Evolutionary conservation across 2,329 filamentous ascomycete genomes (phyloP).

Genomic region (Phaeomoniella chlamydospora): DNA sequence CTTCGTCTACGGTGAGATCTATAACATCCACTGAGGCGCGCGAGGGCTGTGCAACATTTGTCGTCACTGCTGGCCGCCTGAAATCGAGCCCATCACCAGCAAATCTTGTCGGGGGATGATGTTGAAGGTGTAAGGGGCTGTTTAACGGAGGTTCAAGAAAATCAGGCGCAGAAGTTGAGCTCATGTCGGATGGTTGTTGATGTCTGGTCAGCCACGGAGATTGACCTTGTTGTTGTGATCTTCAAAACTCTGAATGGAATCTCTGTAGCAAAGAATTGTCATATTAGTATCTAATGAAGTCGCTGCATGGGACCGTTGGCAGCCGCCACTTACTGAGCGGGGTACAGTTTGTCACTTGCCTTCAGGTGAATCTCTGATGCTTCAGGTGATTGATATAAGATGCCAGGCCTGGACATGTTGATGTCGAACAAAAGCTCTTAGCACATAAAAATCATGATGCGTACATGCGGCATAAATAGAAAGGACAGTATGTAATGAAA

Average conservation of each 20-base stretch:
- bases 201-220: background rate
- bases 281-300: too few species aligned
- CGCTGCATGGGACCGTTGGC: too few species aligned
- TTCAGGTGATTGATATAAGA: background rate
- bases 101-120: conserved; percentile 9
- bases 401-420: background rate
- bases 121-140: background rate
- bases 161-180: background rate
- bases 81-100: conserved; percentile 26
- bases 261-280: too few species aligned
- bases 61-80: conserved; percentile 33
- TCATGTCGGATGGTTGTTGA: background rate
- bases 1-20: conserved; percentile 19
- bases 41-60: conserved; percentile 10
- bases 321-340: too few species aligned
- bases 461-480: too few species aligned
- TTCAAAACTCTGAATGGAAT: background rate
- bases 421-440: too few species aligned
- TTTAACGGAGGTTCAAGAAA: background rate
- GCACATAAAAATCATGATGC: too few species aligned
- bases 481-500: background rate
- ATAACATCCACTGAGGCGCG: conserved; percentile 2
- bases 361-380: background rate
- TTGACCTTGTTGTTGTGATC: background rate
- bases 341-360: background rate